These are phyloP conservation scores for Fusarium abutilonis DNA, from an alignment of 2,329 filamentous ascomycete genomes.

Conservation along the genomic window DNA sequence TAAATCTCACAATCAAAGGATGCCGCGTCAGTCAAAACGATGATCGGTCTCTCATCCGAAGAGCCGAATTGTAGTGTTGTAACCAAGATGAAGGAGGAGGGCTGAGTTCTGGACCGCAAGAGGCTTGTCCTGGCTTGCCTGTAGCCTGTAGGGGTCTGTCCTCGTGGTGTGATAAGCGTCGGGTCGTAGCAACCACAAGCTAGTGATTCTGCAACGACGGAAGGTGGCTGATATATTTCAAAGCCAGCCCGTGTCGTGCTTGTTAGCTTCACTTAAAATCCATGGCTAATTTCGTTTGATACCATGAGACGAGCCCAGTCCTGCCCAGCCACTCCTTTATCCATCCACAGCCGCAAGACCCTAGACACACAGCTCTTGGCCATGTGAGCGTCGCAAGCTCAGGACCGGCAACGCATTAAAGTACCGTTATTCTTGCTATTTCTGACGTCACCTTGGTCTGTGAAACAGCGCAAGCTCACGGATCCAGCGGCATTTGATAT, in stretches of 20 bases:
- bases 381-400: constrained; percentile 37
- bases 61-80: not conserved
- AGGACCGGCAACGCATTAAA: constrained; percentile 23
- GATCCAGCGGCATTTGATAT: constrained; percentile 33
- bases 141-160: constrained; percentile 21
- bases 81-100: constrained; percentile 4
- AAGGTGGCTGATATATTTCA: constrained; percentile 39
- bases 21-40: constrained; percentile 10
- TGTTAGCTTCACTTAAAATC: not conserved
- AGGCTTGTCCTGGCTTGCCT: constrained; percentile 18
- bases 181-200: constrained; percentile 23
- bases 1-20: not conserved
- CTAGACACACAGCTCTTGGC: constrained; percentile 28
- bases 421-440: constrained; percentile 7
- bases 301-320: not conserved
- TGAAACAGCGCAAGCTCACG: constrained; percentile 17
- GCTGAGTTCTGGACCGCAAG: constrained; percentile 18
- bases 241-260: not conserved
- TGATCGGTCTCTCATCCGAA: constrained; percentile 3
- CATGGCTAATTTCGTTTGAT: constrained; percentile 14
- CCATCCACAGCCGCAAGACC: constrained; percentile 25
- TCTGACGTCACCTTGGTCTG: constrained; percentile 39
- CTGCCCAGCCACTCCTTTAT: constrained; percentile 14
- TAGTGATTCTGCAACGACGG: constrained; percentile 10
- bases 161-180: constrained; percentile 39